These are phyloP conservation scores for Colletotrichum costaricense DNA, from an alignment of 2,329 filamentous ascomycete genomes.

Conservation along the genomic window DNA sequence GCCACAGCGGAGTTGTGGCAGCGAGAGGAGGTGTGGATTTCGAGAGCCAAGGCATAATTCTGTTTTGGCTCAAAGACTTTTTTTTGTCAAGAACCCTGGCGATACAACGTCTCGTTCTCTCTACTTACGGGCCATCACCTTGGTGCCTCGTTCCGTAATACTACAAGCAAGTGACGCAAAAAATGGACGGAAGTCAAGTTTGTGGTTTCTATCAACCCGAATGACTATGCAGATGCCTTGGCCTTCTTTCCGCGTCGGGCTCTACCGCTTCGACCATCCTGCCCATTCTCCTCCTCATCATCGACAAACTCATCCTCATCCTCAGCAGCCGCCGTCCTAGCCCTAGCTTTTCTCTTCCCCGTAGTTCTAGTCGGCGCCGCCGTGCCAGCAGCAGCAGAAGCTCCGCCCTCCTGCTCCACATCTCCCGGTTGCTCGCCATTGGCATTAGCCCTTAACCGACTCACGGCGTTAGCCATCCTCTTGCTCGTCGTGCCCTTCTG, in stretches of 20 bases:
- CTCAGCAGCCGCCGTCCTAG: slow-evolving; percentile 3
- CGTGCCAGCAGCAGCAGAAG: slow-evolving; percentile 3
- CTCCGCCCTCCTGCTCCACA: neutral
- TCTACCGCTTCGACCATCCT: neutral
- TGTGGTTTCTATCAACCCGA: neutral
- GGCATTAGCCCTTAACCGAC: slow-evolving; percentile 70
- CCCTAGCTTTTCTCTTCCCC: slow-evolving; percentile 30
- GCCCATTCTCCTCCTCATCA: neutral
- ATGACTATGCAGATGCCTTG: slow-evolving; percentile 19
- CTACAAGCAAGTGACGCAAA: neutral
- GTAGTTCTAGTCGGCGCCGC: slow-evolving; percentile 1
- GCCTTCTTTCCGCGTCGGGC: slow-evolving; percentile 28
- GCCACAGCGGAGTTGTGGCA: slow-evolving; percentile 1
- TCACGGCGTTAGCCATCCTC: slow-evolving; percentile 81
- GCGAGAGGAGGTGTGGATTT: neutral
- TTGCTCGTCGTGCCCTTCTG: slow-evolving; percentile 75
- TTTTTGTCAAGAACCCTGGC: too few relatives aligned
- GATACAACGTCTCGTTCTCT: neutral
- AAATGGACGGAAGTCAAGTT: neutral
- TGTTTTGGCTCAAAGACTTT: too few relatives aligned
- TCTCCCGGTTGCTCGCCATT: slow-evolving; percentile 38
- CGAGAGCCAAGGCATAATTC: neutral
- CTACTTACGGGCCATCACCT: neutral
- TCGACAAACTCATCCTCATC: slow-evolving; percentile 13
- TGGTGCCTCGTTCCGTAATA: neutral